Percentiles rank a stretch among this genome's conserved stretches.
Conservation (phyloP, 2,329 filamentous ascomycete species). For the Calonectria pauciramosa region DNA sequence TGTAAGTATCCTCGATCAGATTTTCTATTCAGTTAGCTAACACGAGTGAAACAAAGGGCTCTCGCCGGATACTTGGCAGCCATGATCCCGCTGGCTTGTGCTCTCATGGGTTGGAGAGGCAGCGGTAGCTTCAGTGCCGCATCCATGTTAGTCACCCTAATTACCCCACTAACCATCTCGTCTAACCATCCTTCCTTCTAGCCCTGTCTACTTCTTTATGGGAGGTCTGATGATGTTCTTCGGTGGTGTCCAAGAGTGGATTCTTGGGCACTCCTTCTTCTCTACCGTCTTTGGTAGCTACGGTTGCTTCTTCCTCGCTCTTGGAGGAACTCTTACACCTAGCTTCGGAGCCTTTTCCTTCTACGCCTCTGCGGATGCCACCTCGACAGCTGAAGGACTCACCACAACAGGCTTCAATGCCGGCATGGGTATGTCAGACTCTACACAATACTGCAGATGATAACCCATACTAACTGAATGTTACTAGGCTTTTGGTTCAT, state of each 20-base stretch:
- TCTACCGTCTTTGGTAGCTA: not conserved
- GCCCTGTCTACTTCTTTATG: conserved; percentile 6
- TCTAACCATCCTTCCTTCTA: not conserved
- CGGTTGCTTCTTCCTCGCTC: not conserved
- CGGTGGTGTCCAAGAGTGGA: not conserved
- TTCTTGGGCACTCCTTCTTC: not conserved
- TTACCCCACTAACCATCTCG: no score
- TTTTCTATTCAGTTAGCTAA: not conserved
- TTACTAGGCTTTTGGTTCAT: not conserved
- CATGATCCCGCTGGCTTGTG: not conserved
- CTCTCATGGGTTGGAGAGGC: conserved; percentile 2
- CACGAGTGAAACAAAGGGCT: not conserved
- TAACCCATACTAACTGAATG: not conserved
- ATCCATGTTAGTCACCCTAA: not conserved
- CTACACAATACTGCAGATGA: not conserved
- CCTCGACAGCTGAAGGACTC: not conserved
- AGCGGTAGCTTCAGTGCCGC: not conserved
- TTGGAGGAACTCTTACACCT: not conserved
- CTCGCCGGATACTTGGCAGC: not conserved
- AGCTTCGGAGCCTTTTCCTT: not conserved
- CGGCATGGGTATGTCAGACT: not conserved
- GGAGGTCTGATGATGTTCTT: conserved; percentile 9
- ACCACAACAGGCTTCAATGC: not conserved
- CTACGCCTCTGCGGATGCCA: not conserved
- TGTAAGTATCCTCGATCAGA: not conserved